Conservation (phyloP, 768 basidiomycete genomes). For the Filobasidium wieringae region DNA sequence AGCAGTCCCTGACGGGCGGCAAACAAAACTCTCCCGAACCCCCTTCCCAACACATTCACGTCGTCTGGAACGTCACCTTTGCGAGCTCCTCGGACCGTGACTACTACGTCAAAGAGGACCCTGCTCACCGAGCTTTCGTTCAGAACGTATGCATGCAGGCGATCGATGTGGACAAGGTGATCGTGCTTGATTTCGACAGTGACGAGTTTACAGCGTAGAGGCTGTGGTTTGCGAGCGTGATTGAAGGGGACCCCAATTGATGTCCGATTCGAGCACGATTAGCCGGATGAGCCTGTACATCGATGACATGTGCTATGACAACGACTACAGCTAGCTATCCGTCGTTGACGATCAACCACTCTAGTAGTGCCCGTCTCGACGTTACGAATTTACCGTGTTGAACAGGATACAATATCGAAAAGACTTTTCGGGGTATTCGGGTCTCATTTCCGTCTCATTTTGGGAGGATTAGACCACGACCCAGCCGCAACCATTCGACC, state of each 20-base stretch:
- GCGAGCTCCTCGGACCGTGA: not conserved
- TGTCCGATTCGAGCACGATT: not conserved
- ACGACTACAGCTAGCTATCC: too few species aligned
- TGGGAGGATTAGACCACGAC: too few species aligned
- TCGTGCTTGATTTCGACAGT: constrained; percentile 7
- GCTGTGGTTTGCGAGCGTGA: not conserved
- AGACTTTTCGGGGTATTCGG: too few species aligned
- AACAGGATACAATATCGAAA: too few species aligned
- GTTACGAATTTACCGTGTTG: too few species aligned
- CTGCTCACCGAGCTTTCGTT: constrained; percentile 1
- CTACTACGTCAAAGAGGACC: constrained; percentile 5
- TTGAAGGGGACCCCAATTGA: not conserved
- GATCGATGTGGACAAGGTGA: not conserved
- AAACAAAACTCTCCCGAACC: constrained; percentile 3
- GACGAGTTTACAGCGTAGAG: not conserved
- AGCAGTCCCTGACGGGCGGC: constrained; percentile 9
- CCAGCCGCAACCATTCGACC: too few species aligned
- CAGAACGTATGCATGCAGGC: not conserved
- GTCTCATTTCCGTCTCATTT: too few species aligned
- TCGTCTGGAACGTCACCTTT: constrained; percentile 9
- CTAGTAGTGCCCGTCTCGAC: too few species aligned
- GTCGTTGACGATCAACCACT: too few species aligned
- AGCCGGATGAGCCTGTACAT: too few species aligned
- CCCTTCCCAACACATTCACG: not conserved
- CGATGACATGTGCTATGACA: too few species aligned